Conservation (phyloP, 202 grass and related monocot species). For the Bolboschoenoplectus hybrid region DNA sequence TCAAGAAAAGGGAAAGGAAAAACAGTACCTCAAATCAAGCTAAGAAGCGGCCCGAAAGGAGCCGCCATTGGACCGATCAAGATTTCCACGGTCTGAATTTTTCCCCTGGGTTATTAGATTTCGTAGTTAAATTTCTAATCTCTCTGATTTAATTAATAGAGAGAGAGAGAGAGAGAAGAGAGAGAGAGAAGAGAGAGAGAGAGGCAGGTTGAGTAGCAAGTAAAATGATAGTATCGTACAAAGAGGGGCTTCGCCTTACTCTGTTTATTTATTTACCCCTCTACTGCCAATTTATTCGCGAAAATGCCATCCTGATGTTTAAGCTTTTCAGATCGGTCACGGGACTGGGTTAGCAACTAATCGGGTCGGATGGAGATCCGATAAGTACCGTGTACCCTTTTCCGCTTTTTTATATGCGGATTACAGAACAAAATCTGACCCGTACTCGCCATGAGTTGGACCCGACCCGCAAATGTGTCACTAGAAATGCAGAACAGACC, state of each 20-base stretch:
- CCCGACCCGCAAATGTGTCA: too few relatives aligned
- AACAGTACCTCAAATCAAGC: slow-evolving; percentile 31
- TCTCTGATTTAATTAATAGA: slow-evolving; percentile 21
- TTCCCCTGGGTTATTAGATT: background rate
- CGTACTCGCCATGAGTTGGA: too few relatives aligned
- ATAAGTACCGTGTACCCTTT: background rate
- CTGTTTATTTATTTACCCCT: background rate
- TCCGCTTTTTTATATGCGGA: background rate
- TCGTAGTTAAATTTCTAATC: background rate
- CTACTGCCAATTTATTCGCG: background rate
- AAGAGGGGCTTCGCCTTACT: slow-evolving; percentile 22
- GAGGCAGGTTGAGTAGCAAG: slow-evolving; percentile 21
- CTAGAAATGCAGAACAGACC: too few relatives aligned
- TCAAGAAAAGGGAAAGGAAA: background rate
- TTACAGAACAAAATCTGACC: too few relatives aligned
- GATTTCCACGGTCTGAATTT: background rate
- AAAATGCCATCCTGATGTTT: background rate
- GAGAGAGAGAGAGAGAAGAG: background rate
- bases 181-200: slow-evolving; percentile 12
- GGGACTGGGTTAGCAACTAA: background rate
- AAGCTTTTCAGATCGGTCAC: slow-evolving; percentile 13
- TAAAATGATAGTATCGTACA: slow-evolving; percentile 30
- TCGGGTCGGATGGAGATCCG: background rate
- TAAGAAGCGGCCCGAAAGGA: slow-evolving; percentile 35
- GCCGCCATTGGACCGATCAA: slow-evolving; percentile 41